phyloP scores from a whole-genome alignment of 1,139 yeast species.

The Taiozyma sp. region DNA sequence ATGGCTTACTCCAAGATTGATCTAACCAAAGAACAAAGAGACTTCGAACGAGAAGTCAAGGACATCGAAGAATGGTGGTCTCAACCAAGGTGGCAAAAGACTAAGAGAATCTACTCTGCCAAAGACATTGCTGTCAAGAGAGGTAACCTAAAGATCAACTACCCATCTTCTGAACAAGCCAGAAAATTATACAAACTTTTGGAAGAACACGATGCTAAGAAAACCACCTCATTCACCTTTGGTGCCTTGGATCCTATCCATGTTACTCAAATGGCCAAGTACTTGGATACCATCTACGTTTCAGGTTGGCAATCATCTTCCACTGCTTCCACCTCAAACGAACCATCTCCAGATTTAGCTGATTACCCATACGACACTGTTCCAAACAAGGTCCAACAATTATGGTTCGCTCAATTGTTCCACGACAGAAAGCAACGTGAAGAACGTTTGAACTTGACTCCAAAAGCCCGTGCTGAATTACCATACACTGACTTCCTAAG shows the following conservation, averaged over 20 bases:
- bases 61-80: conserved; percentile 89
- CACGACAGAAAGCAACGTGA: conserved; percentile 96
- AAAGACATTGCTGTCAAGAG: conserved; percentile 89
- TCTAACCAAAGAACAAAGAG: conserved; percentile 26
- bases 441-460: conserved; percentile 62
- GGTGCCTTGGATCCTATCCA: conserved; percentile 98
- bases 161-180: conserved; percentile 80
- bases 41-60: conserved; percentile 64
- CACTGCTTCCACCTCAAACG: conserved; percentile 94
- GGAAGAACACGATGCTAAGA: conserved; percentile 65
- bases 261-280: conserved; percentile 94
- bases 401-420: conserved; percentile 95
- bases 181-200: conserved; percentile 72
- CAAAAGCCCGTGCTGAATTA: conserved; percentile 57
- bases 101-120: conserved; percentile 85
- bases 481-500: conserved; percentile 74
- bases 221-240: conserved; percentile 82
- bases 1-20: conserved; percentile 4
- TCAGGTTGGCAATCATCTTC: conserved; percentile 99
- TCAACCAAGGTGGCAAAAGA: conserved; percentile 83
- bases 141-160: conserved; percentile 62
- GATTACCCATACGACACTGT: conserved; percentile 99
- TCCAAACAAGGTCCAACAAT: conserved; percentile 96
- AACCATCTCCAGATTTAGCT: conserved; percentile 97
- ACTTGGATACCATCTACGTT: conserved; percentile 87